A percentile compares a stretch with the other conserved stretches of the same genome.
Conservation (phyloP, 495 filamentous ascomycete genomes). For the Friedmanniomyces endolithicus region DNA sequence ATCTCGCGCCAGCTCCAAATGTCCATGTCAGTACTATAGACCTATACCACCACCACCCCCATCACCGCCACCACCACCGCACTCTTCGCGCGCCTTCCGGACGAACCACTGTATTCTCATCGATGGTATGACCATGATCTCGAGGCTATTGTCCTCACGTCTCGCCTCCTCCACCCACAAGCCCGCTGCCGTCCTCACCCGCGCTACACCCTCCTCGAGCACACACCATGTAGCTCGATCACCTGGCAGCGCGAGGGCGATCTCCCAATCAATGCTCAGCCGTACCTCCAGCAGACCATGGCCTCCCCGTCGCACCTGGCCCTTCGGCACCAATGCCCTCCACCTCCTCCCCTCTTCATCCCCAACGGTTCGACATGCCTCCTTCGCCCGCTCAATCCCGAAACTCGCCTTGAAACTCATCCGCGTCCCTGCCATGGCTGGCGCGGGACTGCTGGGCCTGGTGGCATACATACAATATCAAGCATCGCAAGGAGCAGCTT, state of each 20-base stretch:
- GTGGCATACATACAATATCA: constrained; percentile 93
- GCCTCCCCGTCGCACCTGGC: constrained; percentile 48
- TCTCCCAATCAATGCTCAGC: constrained; percentile 5
- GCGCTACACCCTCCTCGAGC: too few species aligned
- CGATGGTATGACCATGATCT: neutral
- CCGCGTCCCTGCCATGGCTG: constrained; percentile 79
- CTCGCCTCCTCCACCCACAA: neutral
- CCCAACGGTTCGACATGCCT: constrained; percentile 72
- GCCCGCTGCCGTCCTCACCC: neutral
- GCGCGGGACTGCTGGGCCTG: constrained; percentile 72
- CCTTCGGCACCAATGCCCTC: constrained; percentile 58
- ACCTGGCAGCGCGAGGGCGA: neutral
- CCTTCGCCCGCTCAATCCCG: constrained; percentile 76
- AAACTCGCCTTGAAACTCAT: constrained; percentile 78
- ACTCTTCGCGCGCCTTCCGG: too few species aligned
- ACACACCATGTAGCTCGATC: too few species aligned
- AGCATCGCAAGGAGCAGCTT: constrained; percentile 81
- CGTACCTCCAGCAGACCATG: constrained; percentile 3
- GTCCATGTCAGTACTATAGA: too few species aligned
- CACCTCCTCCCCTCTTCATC: constrained; percentile 61
- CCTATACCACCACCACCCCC: too few species aligned
- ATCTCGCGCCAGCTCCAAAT: too few species aligned
- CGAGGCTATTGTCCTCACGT: neutral
- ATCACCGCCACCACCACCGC: too few species aligned
- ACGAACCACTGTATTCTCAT: neutral